phyloP scores from a whole-genome alignment of 2,329 filamentous ascomycete genomes.

The Sporothrix humicola region DNA sequence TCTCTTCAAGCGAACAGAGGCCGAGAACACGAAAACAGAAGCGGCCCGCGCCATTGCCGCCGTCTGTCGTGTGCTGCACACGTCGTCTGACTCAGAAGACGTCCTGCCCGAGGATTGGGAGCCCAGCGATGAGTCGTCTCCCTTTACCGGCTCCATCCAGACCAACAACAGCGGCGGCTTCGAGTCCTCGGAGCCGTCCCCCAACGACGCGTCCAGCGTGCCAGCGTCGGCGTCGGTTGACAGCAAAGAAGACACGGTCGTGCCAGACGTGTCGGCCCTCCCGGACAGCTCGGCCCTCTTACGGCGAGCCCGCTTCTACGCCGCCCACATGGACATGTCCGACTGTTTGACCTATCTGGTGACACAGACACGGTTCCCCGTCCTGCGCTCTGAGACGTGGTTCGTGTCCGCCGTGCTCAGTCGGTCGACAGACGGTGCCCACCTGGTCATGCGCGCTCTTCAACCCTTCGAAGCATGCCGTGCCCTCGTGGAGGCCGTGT shows the following conservation, averaged over 20 bases:
- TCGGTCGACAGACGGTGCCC: slow-evolving; percentile 56
- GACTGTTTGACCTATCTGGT: slow-evolving; percentile 58
- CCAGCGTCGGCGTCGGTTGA: background rate
- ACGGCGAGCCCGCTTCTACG: slow-evolving; percentile 52
- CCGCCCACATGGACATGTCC: slow-evolving; percentile 50
- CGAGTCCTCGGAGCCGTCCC: slow-evolving; percentile 15
- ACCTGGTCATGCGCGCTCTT: slow-evolving; percentile 53
- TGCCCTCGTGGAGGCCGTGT: slow-evolving; percentile 56
- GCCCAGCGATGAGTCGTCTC: slow-evolving; percentile 40
- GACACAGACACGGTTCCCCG: slow-evolving; percentile 63
- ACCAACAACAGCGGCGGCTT: slow-evolving; percentile 29
- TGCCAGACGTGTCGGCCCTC: slow-evolving; percentile 18
- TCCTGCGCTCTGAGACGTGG: slow-evolving; percentile 65
- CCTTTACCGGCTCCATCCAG: slow-evolving; percentile 32
- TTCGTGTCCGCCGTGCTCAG: slow-evolving; percentile 68
- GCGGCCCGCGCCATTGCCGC: slow-evolving; percentile 60
- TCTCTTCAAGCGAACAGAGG: slow-evolving; percentile 53
- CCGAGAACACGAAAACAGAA: slow-evolving; percentile 64
- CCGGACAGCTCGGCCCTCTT: slow-evolving; percentile 2
- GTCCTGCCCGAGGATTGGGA: slow-evolving; percentile 46
- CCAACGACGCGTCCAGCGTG: background rate
- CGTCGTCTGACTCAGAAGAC: slow-evolving; percentile 40
- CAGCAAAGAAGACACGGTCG: slow-evolving; percentile 30
- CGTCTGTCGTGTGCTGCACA: slow-evolving; percentile 62
- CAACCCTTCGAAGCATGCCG: slow-evolving; percentile 51